A percentile compares a stretch with the other conserved stretches of the same genome.
These are phyloP conservation scores for Rhododendron vialii DNA, from an alignment of 148 eudicot genomes.

Conservation along the genomic window DNA sequence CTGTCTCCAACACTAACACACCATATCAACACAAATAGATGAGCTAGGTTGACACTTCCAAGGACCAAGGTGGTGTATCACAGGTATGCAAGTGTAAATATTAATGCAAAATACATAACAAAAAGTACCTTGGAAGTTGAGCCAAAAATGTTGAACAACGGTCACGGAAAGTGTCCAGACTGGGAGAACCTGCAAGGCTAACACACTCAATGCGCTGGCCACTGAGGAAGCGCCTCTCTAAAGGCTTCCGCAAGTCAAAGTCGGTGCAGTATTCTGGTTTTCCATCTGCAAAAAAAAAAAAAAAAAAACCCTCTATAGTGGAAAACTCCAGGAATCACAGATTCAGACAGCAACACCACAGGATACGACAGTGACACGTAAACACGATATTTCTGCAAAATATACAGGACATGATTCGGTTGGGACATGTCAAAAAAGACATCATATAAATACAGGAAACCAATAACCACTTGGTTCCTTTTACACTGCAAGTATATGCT, in stretches of 20 bases:
- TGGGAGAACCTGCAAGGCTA: slow-evolving; percentile 49
- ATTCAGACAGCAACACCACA: background rate
- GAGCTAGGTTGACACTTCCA: background rate
- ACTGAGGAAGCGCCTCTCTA: slow-evolving; percentile 63
- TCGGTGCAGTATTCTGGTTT: slow-evolving; percentile 76
- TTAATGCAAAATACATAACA: background rate
- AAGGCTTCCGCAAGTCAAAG: slow-evolving; percentile 87
- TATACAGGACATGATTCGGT: background rate
- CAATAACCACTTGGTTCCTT: background rate
- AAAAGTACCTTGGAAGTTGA: slow-evolving; percentile 51
- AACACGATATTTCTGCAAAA: background rate
- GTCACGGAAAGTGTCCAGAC: slow-evolving; percentile 47
- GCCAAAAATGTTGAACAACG: slow-evolving; percentile 67
- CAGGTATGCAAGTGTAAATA: background rate
- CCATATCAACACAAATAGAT: background rate
- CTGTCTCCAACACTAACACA: background rate
- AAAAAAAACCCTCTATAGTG: background rate
- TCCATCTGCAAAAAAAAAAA: slow-evolving; percentile 43
- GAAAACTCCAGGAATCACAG: background rate
- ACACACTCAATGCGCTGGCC: slow-evolving; percentile 61
- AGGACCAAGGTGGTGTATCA: background rate
- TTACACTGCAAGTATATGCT: background rate
- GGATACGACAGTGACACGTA: background rate
- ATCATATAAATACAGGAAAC: background rate
- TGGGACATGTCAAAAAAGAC: background rate